These are phyloP conservation scores for Colletotrichum coccodes DNA, from an alignment of 2,329 filamentous ascomycete species.

Conservation along the genomic window DNA sequence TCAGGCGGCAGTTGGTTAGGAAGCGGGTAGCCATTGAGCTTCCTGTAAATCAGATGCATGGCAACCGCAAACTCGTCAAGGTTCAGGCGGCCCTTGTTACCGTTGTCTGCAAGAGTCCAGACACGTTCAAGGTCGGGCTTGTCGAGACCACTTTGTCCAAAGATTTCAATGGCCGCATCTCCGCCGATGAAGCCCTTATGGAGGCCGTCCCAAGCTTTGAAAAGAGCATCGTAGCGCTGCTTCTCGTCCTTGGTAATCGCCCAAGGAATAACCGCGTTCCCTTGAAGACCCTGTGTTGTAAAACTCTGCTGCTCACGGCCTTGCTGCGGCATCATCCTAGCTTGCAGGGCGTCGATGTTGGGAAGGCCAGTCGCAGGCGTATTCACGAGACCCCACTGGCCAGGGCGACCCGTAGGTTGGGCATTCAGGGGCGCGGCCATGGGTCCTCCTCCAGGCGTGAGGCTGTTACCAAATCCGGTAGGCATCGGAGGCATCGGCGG, in stretches of 20 bases:
- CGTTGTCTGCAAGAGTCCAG: slow-evolving; percentile 94
- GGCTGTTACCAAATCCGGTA: slow-evolving; percentile 64
- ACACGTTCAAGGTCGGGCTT: slow-evolving; percentile 90
- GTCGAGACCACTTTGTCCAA: slow-evolving; percentile 93
- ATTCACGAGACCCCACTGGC: slow-evolving; percentile 99
- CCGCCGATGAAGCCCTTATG: slow-evolving; percentile 92
- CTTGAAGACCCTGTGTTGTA: slow-evolving; percentile 86
- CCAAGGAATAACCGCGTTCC: slow-evolving; percentile 97
- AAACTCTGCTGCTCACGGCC: slow-evolving; percentile 86
- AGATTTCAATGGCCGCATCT: slow-evolving; percentile 94
- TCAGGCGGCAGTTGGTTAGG: slow-evolving; percentile 89
- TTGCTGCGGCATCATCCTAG: slow-evolving; percentile 96
- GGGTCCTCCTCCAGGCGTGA: slow-evolving; percentile 70
- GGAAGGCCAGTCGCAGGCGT: slow-evolving; percentile 88
- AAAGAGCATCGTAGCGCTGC: slow-evolving; percentile 93
- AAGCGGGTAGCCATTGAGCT: slow-evolving; percentile 93
- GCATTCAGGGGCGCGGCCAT: slow-evolving; percentile 78
- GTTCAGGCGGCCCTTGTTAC: slow-evolving; percentile 93
- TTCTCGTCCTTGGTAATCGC: slow-evolving; percentile 99
- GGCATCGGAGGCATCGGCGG: slow-evolving; percentile 88
- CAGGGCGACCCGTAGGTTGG: slow-evolving; percentile 93
- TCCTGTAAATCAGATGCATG: slow-evolving; percentile 99
- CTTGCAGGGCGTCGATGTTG: slow-evolving; percentile 91
- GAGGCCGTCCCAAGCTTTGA: slow-evolving; percentile 96
- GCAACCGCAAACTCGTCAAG: slow-evolving; percentile 98